Evolutionary conservation across 2,329 filamentous ascomycete species (phyloP), one percentile per base, ranked within the genome.

Genomic region (Colletotrichum neosansevieriae): DNA sequence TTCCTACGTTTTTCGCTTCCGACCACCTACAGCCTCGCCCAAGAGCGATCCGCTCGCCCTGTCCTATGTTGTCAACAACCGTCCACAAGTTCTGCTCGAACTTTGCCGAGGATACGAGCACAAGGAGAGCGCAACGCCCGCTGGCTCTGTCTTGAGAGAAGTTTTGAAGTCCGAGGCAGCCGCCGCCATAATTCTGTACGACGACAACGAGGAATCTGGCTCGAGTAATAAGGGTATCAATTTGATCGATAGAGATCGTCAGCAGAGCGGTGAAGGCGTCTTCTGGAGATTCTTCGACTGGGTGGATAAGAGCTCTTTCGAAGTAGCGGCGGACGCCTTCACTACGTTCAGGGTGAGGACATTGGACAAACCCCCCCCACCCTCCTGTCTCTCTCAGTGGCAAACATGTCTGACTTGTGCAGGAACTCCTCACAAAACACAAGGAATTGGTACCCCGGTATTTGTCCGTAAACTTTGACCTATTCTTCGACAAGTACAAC

Each of bases 211-310:
- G 47, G 87, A 90, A 69, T 83, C 85, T 24, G 89, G 91, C 34
- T 93, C 91, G 63, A 91, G 88, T 73, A 88, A 88, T n/a, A 89
- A 94, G 71, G 92, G 94, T 47, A 84, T 97, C 44, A 89, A 87
- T 58, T 90, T 89, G 21, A 92, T 98, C 70, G 92, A 96, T 74
- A 89, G 91, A 53, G 91, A 93, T 69, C 82, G 89, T 45, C 89
- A 88, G 38, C 92, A 96, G 74, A 91, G 88, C 53, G 94, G 94
- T 12, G 87, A 89, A 50, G 95, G 95, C 3, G 89, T 98, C 2
- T 98, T 99, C 78, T 99, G 96, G 96, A 91, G 89, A 53, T 98
- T 98, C 81, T 98, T 99, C 76, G 89, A 92, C 70, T 99, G 95
- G 94, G 97, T 99, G 75, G 94, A 98, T 81, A 94, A 94, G 80